These are phyloP conservation scores for Codiaeum variegatum DNA, from an alignment of 441 rosid genomes.

Conservation along the genomic window DNA sequence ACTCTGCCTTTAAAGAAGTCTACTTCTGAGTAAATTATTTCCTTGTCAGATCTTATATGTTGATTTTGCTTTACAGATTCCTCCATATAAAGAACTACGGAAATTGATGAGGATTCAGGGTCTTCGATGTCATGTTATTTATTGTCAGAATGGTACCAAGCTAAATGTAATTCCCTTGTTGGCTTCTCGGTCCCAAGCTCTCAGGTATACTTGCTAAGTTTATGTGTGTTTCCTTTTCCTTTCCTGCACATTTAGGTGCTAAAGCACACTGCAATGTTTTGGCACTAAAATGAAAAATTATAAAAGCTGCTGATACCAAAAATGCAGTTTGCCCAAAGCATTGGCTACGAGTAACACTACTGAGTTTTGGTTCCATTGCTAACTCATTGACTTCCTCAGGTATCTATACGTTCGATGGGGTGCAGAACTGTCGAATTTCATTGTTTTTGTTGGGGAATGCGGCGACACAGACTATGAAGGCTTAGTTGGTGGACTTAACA, in stretches of 20 bases:
- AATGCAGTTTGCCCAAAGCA: too few species aligned
- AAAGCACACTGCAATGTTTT: too few species aligned
- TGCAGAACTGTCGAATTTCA: conserved; percentile 63
- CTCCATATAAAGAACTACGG: conserved; percentile 63
- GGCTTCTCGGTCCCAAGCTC: conserved; percentile 85
- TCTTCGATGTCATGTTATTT: conserved; percentile 65
- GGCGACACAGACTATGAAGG: conserved; percentile 95
- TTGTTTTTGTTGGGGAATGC: conserved; percentile 80
- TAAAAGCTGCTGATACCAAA: too few species aligned
- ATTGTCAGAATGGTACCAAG: conserved; percentile 60
- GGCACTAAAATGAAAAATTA: too few species aligned
- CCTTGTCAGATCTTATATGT: background rate
- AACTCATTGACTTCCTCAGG: conserved; percentile 36
- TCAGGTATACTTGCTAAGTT: conserved; percentile 40
- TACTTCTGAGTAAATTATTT: background rate
- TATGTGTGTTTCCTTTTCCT: background rate
- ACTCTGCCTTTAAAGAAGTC: background rate
- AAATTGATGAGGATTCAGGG: conserved; percentile 77
- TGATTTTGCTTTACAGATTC: conserved; percentile 39
- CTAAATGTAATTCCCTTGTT: conserved; percentile 68
- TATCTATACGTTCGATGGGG: conserved; percentile 88
- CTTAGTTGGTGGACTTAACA: conserved; percentile 71
- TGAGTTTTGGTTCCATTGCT: background rate
- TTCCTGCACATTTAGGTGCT: background rate
- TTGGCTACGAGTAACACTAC: too few species aligned